Evolutionary conservation across 2,329 filamentous ascomycete species (phyloP).

Genomic region (Cladosporium oxysporum): DNA sequence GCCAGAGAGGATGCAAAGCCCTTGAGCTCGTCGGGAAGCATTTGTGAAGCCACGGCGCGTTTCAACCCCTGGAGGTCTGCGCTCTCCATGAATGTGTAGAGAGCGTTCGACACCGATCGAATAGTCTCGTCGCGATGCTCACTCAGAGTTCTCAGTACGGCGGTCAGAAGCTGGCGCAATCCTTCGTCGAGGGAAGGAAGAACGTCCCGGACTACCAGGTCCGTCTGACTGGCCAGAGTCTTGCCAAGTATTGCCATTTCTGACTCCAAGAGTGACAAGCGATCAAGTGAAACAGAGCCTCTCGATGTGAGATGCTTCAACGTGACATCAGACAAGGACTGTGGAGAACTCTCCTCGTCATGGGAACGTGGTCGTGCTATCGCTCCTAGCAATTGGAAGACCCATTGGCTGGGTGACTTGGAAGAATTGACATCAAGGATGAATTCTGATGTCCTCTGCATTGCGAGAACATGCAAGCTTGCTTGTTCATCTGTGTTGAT

Average conservation of each 20-base stretch:
- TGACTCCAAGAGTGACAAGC: conserved; percentile 11
- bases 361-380: background rate
- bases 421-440: background rate
- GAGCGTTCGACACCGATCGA: background rate
- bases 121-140: background rate
- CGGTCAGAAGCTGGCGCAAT: conserved; percentile 6
- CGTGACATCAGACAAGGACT: background rate
- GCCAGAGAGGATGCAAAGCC: background rate
- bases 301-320: conserved; percentile 1
- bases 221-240: conserved; percentile 26
- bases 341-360: background rate
- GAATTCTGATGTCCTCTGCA: conserved; percentile 6
- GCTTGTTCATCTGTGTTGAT: conserved; percentile 7
- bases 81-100: background rate
- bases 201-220: conserved; percentile 24
- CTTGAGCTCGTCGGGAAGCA: background rate
- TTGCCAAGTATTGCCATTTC: conserved; percentile 27
- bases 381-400: conserved; percentile 3
- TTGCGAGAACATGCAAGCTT: conserved; percentile 14
- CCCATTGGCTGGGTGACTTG: background rate
- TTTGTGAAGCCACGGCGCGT: background rate
- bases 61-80: background rate
- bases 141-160: conserved; percentile 3
- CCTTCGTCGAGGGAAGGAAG: conserved; percentile 1
- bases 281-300: background rate